Conservation (phyloP, 768 basidiomycete species). For the Mycena alexandri region DNA sequence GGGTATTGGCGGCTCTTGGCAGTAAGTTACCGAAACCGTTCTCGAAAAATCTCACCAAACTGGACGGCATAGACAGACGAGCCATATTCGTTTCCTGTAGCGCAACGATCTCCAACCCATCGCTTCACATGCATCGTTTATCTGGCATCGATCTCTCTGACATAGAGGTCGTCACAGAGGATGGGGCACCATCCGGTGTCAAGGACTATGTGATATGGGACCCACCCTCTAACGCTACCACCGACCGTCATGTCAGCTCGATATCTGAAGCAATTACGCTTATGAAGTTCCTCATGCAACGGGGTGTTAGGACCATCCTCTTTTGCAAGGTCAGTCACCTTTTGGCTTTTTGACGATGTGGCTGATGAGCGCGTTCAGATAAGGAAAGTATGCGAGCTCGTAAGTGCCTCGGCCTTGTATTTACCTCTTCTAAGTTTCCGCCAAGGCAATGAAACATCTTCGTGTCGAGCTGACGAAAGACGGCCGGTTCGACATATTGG, state of each 20-base stretch:
- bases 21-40: conserved; percentile 60
- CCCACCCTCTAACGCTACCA: conserved; percentile 67
- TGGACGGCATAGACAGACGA: conserved; percentile 58
- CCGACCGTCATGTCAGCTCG: conserved; percentile 67
- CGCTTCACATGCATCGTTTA: conserved; percentile 79
- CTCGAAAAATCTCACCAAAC: neutral
- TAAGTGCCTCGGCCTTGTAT: conserved; percentile 47
- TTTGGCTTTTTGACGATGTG: neutral
- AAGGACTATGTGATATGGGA: conserved; percentile 90
- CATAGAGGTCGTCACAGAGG: conserved; percentile 77
- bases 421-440: conserved; percentile 35
- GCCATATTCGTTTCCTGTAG: conserved; percentile 86
- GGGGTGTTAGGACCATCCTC: conserved; percentile 85
- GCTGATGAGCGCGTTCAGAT: conserved; percentile 59
- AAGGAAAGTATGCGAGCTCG: conserved; percentile 85
- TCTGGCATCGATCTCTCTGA: conserved; percentile 75
- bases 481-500: conserved; percentile 80
- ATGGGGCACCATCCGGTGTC: conserved; percentile 84
- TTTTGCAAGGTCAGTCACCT: conserved; percentile 78
- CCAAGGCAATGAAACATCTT: conserved; percentile 84
- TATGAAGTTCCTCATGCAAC: conserved; percentile 86
- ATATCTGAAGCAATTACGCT: conserved; percentile 77
- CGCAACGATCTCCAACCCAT: conserved; percentile 86
- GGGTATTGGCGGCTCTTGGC: conserved; percentile 82
- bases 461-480: conserved; percentile 78